Evolutionary conservation across 2,329 filamentous ascomycete species (phyloP).

Genomic region (Alternaria angustiovoidea): DNA sequence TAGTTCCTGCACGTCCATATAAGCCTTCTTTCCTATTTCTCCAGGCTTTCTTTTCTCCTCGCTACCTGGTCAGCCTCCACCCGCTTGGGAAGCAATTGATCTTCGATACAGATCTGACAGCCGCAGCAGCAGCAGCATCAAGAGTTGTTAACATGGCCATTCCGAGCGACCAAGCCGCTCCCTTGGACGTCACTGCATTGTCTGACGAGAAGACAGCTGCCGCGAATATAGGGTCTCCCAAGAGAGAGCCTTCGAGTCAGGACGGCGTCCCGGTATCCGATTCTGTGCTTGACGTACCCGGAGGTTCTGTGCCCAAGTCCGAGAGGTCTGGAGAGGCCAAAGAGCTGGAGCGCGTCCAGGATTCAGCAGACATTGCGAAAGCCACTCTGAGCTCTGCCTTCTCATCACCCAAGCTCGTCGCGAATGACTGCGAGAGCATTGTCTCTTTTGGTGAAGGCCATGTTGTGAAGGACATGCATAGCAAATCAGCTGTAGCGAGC

Average conservation of each 20-base stretch:
- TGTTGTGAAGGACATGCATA: not conserved
- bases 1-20: not conserved
- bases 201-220: fast-evolving
- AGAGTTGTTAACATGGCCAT: not conserved
- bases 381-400: not conserved
- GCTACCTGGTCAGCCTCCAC: not conserved
- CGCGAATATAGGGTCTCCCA: not conserved
- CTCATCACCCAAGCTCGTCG: not conserved
- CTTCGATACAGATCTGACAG: fast-evolving
- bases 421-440: not conserved
- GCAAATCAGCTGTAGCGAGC: not conserved
- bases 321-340: not conserved
- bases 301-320: too few relatives aligned
- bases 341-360: not conserved
- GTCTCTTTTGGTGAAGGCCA: not conserved
- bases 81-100: not conserved
- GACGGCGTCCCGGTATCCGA: not conserved
- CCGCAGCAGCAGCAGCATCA: too few relatives aligned
- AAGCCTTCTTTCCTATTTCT: not conserved
- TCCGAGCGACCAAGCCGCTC: not conserved
- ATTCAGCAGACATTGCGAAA: not conserved
- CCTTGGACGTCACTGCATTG: too few relatives aligned
- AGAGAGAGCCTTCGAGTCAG: not conserved
- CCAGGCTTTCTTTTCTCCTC: not conserved
- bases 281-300: too few relatives aligned